Evolutionary conservation across 306 rosid genomes (phyloP).

Genomic region (Cucumis melo): DNA sequence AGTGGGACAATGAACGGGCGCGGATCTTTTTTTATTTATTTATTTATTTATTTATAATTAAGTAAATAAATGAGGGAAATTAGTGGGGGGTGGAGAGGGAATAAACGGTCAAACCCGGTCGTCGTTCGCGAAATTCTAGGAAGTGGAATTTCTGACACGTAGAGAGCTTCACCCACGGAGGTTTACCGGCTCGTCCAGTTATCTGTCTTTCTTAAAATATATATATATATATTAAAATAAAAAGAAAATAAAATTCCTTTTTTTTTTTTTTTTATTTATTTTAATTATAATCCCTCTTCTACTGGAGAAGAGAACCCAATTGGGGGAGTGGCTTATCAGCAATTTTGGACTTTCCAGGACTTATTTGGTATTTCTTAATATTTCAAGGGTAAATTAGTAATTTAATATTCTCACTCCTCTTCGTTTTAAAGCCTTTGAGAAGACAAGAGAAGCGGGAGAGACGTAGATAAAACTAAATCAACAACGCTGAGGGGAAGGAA

Average conservation of each 20-base stretch:
- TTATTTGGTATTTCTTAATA: background rate
- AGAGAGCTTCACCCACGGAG: slow-evolving; percentile 56
- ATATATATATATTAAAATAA: too few species aligned
- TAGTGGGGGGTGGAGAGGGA: background rate
- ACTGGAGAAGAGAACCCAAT: background rate
- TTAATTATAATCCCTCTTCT: background rate
- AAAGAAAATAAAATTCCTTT: background rate
- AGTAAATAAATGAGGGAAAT: background rate
- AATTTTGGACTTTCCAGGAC: background rate
- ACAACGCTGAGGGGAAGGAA: background rate
- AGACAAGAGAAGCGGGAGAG: slow-evolving; percentile 77
- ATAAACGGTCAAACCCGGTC: slow-evolving; percentile 17
- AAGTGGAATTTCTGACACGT: slow-evolving; percentile 31
- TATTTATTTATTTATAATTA: background rate
- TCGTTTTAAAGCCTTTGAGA: slow-evolving; percentile 20
- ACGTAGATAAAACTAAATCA: slow-evolving; percentile 1
- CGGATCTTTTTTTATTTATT: background rate
- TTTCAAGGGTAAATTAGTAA: background rate
- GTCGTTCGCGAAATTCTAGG: slow-evolving; percentile 25
- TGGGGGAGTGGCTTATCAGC: background rate
- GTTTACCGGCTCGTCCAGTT: slow-evolving; percentile 4
- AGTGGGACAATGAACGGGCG: background rate
- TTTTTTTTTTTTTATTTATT: too few species aligned
- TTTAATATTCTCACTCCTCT: background rate
- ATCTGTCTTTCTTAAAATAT: background rate